Evolutionary conservation across 139 green algal species (phyloP).

Genomic region (Astrephomene gubernaculifera): DNA sequence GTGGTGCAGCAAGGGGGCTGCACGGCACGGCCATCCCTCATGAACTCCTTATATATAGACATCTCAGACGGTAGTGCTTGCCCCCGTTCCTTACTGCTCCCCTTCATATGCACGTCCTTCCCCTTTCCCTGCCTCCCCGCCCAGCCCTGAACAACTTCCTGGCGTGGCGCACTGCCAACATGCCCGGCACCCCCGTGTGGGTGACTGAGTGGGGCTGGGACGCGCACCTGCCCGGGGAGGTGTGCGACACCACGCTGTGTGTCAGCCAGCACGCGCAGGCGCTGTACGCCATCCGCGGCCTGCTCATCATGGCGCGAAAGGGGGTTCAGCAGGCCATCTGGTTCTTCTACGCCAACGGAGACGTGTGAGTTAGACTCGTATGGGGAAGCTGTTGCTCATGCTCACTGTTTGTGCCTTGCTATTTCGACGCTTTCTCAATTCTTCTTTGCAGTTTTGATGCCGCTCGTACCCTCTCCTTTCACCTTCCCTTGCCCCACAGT

Average conservation of each 20-base stretch:
- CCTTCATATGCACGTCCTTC: too few relatives aligned
- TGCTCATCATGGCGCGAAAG: constrained; percentile 49
- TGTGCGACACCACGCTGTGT: constrained; percentile 27
- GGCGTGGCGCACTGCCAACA: constrained; percentile 46
- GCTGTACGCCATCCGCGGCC: constrained; percentile 35
- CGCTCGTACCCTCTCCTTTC: neutral
- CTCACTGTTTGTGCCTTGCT: neutral
- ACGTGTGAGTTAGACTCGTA: neutral
- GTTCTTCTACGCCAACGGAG: constrained; percentile 55
- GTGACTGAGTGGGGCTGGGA: constrained; percentile 57
- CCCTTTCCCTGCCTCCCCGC: neutral
- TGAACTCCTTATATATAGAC: too few relatives aligned
- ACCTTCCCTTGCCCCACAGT: neutral
- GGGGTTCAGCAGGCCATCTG: constrained; percentile 23
- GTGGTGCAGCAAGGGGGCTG: too few relatives aligned
- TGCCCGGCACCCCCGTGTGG: constrained; percentile 49
- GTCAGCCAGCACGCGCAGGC: constrained; percentile 50
- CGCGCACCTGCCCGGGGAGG: constrained; percentile 33
- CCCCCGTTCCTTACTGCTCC: too few relatives aligned
- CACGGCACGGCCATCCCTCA: too few relatives aligned
- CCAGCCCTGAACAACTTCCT: constrained; percentile 52
- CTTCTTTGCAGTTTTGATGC: neutral
- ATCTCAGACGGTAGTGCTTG: too few relatives aligned
- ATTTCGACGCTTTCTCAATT: neutral
- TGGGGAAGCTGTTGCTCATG: neutral